Percentiles rank a stretch among this genome's conserved stretches.
Conservation (phyloP, 108 stramenopile genomes). For the Schizochytrium sp. region DNA sequence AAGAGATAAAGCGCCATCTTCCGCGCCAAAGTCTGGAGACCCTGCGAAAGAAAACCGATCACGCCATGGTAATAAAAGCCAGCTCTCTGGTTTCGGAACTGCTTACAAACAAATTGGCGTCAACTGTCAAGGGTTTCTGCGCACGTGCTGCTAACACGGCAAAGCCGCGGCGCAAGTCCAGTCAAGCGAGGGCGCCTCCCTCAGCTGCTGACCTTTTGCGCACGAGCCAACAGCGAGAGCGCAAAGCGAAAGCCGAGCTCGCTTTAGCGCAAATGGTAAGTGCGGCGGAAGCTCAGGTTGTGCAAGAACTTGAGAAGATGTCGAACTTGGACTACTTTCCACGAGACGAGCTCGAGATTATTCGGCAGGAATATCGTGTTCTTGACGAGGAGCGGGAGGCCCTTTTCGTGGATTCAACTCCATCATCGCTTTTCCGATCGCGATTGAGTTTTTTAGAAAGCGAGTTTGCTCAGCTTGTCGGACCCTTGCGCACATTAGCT, state of each 20-base stretch:
- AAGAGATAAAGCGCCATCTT: background rate
- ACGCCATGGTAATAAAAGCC: background rate
- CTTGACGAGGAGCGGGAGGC: conserved; percentile 3
- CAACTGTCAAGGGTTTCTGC: background rate
- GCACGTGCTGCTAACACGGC: background rate
- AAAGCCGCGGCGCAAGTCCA: background rate
- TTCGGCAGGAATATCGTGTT: background rate
- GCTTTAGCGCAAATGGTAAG: background rate
- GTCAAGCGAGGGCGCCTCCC: background rate
- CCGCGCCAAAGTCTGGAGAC: background rate
- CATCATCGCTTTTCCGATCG: background rate
- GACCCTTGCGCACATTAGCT: background rate
- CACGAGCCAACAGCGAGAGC: background rate
- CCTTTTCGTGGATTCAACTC: background rate
- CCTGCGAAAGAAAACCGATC: background rate
- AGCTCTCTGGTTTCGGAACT: conserved; percentile 5
- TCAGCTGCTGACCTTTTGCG: background rate
- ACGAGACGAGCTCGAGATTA: background rate
- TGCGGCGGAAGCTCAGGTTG: background rate
- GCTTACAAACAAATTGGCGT: background rate
- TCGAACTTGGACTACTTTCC: background rate
- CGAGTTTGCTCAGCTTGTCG: background rate
- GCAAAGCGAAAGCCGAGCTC: background rate
- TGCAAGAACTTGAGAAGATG: background rate
- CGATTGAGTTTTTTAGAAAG: background rate